Evolutionary conservation across 2,329 filamentous ascomycete species (phyloP).

Genomic region (Colletotrichum salicis): DNA sequence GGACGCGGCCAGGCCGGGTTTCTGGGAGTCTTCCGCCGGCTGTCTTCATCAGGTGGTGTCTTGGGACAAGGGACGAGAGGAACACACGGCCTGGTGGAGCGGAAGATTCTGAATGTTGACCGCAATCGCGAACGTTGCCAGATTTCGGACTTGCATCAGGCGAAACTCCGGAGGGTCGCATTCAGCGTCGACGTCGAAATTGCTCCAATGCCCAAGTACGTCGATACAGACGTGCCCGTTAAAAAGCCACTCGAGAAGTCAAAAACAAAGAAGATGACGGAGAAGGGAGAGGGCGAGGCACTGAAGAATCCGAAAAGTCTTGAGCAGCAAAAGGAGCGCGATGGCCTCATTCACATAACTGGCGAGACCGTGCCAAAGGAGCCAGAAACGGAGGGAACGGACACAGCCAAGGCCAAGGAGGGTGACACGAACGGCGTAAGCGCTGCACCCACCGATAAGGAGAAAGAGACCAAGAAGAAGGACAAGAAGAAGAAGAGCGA

Average conservation of each 20-base stretch:
- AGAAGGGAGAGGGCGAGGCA: constrained; percentile 79
- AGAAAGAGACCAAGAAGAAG: constrained; percentile 76
- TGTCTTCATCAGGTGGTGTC: constrained; percentile 75
- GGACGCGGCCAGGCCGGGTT: constrained; percentile 76
- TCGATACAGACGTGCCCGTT: constrained; percentile 64
- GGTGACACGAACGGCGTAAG: constrained; percentile 38
- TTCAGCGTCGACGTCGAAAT: constrained; percentile 99
- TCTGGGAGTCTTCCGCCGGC: constrained; percentile 81
- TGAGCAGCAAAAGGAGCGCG: constrained; percentile 66
- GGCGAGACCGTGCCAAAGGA: constrained; percentile 53
- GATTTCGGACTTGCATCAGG: constrained; percentile 80
- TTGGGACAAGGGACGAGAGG: constrained; percentile 59
- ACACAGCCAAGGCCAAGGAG: constrained; percentile 39
- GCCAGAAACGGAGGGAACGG: constrained; percentile 49
- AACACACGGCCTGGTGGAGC: constrained; percentile 77
- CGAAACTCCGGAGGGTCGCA: constrained; percentile 86
- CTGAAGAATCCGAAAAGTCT: constrained; percentile 73
- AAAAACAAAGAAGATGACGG: constrained; percentile 71
- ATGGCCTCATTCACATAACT: constrained; percentile 51
- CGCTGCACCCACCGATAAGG: constrained; percentile 40
- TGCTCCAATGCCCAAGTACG: constrained; percentile 84
- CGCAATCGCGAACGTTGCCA: constrained; percentile 80
- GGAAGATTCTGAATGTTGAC: constrained; percentile 87
- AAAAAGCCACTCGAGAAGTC: constrained; percentile 57
- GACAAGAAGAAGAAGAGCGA: constrained; percentile 97